phyloP scores from a whole-genome alignment of 495 filamentous ascomycete genomes.

The Penicillium bovifimosum region DNA sequence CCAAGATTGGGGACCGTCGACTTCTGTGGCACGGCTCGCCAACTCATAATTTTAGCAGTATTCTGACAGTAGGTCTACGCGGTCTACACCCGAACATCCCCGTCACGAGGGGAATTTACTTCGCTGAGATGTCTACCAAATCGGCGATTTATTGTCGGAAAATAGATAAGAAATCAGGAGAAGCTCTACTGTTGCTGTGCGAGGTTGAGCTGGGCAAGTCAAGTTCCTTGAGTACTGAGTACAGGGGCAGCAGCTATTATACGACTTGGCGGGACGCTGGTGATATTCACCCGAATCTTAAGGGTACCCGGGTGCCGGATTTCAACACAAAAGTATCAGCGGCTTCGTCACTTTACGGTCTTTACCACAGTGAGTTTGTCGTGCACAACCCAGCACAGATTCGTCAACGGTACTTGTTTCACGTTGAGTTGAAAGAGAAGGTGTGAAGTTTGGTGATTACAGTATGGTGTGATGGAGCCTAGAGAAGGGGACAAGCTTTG shows the following conservation, averaged over 20 bases:
- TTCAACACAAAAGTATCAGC: neutral
- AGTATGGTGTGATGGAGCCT: too few species aligned
- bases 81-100: too few species aligned
- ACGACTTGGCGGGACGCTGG: conserved; percentile 7
- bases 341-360: neutral
- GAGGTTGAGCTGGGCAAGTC: conserved; percentile 11
- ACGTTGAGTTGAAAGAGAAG: too few species aligned
- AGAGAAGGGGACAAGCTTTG: too few species aligned
- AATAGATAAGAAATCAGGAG: too few species aligned
- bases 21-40: conserved; percentile 72
- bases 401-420: conserved; percentile 66
- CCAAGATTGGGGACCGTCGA: conserved; percentile 43
- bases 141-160: conserved; percentile 6
- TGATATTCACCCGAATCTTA: conserved; percentile 8
- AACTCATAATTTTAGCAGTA: conserved; percentile 64
- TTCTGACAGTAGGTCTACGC: conserved; percentile 65
- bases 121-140: conserved; percentile 14
- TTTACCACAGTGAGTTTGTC: conserved; percentile 52
- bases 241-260: neutral
- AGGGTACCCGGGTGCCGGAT: conserved; percentile 10
- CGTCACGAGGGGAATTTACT: conserved; percentile 14
- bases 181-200: conserved; percentile 10
- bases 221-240: too few species aligned
- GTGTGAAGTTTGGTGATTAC: too few species aligned
- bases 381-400: conserved; percentile 66